Evolutionary conservation across 2,329 filamentous ascomycete species (phyloP), one percentile per base, ranked within the genome.

Genomic region (Penicillium sp.): DNA sequence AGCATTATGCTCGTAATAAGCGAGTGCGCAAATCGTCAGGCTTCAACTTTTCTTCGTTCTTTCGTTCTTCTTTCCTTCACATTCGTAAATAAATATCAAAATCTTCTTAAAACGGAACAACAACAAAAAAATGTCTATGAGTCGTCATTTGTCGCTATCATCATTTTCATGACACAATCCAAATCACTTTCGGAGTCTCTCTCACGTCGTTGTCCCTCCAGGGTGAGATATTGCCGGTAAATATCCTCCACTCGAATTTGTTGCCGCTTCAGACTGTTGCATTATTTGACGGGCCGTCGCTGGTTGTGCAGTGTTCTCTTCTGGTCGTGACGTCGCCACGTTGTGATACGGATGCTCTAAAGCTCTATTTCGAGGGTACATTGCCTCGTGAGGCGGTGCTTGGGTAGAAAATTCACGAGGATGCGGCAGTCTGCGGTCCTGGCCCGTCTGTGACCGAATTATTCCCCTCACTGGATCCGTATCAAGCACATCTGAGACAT

Each of bases 401-500:
- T 40, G 54, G n/a, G 47, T 33, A 53, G 23, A 18, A 21, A 57
- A 55, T 47, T 60, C 58, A 52, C 47, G 55, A 7, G 55, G 55
- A 33, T 38, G 52, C 21, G 52, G 50, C 16, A 58, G 48, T 23
- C 51, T 52, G 52, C 57, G 50, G 33, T 56, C 55, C 21, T 55
- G 55, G 16, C 49, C 55, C 14, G 50, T 48, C 47, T 60, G 55
- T 16, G 52, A 55, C 43, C 38, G 52, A n/a, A 58, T 60, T 48
- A 60, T 60, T 6, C 45, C 53, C 52, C 47, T 45, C 42, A 58
- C 52, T 12, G 56, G 53, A 47, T 60, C 53, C 18, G 43, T 58
- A 30, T 58, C 56, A 47, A 43, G 56, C 30, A 33, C 52, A 43
- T 46, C 43, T 14, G 48, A 35, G 26, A 23, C 18, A 35, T 45